Base-by-base conservation (phyloP, 2,329 filamentous ascomycete species). In the Podosphaera xanthii region DNA sequence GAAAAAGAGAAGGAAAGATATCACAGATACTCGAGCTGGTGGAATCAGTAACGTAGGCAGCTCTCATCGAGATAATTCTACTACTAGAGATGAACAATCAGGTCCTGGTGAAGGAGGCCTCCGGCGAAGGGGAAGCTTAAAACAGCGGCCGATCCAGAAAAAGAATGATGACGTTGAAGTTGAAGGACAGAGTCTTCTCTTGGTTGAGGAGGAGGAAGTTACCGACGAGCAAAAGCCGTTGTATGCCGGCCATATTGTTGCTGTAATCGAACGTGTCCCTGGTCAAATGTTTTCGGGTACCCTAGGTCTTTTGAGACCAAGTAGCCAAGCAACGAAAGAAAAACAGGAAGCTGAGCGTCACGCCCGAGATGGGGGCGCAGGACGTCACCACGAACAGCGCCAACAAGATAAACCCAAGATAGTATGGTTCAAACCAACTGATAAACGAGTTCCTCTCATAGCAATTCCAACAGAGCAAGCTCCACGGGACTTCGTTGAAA, bases 131-230 rank as follows among this genome's bases (percentile, higher is more conserved):
- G 92, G 92, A 65, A 97, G 91, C 78, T 80, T 98, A 65, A 85
- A 92, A 68, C 92, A 97, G 75, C 86, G 92, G 59, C 92, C 92
- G 7, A 97, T 91, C 0, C 92, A 98, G 73, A 98, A 98, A 82
- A 98, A 98, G 81, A 98, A 98, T 63, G 92, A 98, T 65, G 92
- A 98, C 70, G 92, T 98, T 34, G 92, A 98, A 72, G 92, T 98
- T 35, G 92, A 98, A 71, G 92, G 92, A 34, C 92, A 98, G 72
- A 97, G 91, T 70, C 78, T 98, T 60, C 82, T 98, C 31, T 81
- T 98, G 22, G 92, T 97, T 63, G 92, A 98, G 69, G 92, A 98
- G 70, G 92, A 98, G 70, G 92, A 98, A 71, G 96, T 98, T 72
- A 97, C 87, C 66, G 92, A 98, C 68, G 92, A 97, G 70, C 87